Conservation (phyloP, 768 basidiomycete genomes). For the Tricholoma bakamatsutake region DNA sequence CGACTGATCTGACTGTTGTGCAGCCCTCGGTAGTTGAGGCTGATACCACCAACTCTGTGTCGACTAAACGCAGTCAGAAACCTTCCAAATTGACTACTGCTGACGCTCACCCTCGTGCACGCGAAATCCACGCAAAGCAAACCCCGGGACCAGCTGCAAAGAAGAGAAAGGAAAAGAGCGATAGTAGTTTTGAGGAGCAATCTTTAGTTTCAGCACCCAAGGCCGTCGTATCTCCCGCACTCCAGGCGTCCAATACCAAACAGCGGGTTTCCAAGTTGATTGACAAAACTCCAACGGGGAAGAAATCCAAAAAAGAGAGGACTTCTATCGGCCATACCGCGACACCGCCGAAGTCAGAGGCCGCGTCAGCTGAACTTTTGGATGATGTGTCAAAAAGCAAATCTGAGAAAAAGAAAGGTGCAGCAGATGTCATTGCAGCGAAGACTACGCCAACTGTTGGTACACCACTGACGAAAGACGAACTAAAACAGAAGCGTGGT, state of each 20-base stretch:
- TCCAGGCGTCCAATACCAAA: not conserved
- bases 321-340: not conserved
- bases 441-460: constrained; percentile 1
- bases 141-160: not conserved
- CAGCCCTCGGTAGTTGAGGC: constrained; percentile 2
- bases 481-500: constrained; percentile 49
- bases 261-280: not conserved
- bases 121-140: not conserved
- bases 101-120: not conserved
- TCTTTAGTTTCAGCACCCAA: not conserved
- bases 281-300: not conserved
- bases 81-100: not conserved
- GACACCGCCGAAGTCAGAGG: constrained; percentile 2
- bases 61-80: constrained; percentile 2
- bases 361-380: not conserved
- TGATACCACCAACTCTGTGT: not conserved
- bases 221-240: not conserved
- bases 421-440: constrained; percentile 9
- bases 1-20: constrained; percentile 5
- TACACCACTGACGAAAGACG: constrained; percentile 30
- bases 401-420: constrained; percentile 12
- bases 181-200: not conserved
- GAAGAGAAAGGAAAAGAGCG: constrained; percentile 10
- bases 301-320: not conserved
- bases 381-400: constrained; percentile 4